These are phyloP conservation scores for Apocynum venetum DNA, from an alignment of 257 asterid genomes.

Conservation along the genomic window DNA sequence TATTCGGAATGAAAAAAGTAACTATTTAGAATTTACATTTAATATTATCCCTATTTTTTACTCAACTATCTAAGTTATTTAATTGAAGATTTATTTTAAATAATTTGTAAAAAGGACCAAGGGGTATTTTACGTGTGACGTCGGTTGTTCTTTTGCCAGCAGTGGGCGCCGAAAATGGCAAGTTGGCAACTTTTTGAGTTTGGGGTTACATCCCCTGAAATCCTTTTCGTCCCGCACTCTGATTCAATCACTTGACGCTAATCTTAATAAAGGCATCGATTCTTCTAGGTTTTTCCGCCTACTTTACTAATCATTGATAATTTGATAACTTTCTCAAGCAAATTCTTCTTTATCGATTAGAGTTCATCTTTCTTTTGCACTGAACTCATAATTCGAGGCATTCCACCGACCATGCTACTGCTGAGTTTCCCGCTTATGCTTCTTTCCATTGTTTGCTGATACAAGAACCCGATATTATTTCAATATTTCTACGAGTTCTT, in stretches of 20 bases:
- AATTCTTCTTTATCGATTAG: constrained; percentile 3
- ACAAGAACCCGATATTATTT: not conserved
- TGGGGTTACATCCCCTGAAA: not conserved
- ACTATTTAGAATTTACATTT: too few relatives aligned
- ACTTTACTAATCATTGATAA: not conserved
- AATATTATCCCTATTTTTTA: too few relatives aligned
- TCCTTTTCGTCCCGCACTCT: not conserved
- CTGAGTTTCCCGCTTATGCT: not conserved
- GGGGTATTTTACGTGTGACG: too few relatives aligned
- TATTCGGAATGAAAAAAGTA: too few relatives aligned
- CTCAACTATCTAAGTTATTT: too few relatives aligned
- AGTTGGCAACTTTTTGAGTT: too few relatives aligned
- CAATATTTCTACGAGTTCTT: not conserved
- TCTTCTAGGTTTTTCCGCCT: not conserved
- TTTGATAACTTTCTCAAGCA: not conserved
- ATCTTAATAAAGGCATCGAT: not conserved
- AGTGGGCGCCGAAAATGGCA: not conserved
- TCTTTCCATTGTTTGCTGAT: not conserved
- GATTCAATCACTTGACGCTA: not conserved
- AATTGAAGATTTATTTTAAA: too few relatives aligned
- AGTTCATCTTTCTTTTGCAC: not conserved
- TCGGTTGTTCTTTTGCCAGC: too few relatives aligned
- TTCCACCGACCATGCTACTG: not conserved
- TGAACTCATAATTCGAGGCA: not conserved
- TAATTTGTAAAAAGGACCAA: too few relatives aligned